Conservation (phyloP, 306 rosid genomes). For the Citrullus amarus region DNA sequence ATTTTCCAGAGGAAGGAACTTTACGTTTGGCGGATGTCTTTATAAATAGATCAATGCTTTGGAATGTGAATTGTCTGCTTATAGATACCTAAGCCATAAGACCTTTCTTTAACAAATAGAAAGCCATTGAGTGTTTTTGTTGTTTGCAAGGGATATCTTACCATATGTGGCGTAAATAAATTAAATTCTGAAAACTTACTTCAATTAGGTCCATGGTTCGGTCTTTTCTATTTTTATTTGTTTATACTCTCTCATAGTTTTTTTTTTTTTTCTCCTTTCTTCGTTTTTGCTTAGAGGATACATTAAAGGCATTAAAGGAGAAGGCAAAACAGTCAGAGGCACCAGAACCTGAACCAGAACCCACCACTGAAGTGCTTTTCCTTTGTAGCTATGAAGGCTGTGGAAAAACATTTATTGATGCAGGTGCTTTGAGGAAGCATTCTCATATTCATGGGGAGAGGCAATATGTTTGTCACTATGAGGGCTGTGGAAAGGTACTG, state of each 20-base stretch:
- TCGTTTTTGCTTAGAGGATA: slow-evolving; percentile 44
- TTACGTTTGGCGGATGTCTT: neutral
- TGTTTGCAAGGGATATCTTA: neutral
- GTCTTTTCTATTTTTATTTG: slow-evolving; percentile 2
- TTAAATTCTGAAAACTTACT: neutral
- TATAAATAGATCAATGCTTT: neutral
- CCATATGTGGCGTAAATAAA: neutral
- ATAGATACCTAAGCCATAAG: neutral
- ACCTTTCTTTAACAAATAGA: neutral
- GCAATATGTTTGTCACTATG: slow-evolving; percentile 73
- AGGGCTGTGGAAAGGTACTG: slow-evolving; percentile 92
- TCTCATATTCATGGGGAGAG: slow-evolving; percentile 97
- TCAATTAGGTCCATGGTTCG: neutral
- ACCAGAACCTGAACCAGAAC: slow-evolving; percentile 92
- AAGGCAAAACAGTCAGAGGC: slow-evolving; percentile 47
- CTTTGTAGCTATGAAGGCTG: slow-evolving; percentile 94
- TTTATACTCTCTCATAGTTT: slow-evolving; percentile 14
- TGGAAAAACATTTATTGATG: slow-evolving; percentile 94
- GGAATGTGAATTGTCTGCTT: neutral
- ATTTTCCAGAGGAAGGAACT: neutral
- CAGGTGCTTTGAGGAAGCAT: slow-evolving; percentile 96
- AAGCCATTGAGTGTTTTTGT: neutral
- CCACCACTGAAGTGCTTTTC: slow-evolving; percentile 95
- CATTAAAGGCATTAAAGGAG: slow-evolving; percentile 55
- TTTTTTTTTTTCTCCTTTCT: neutral